Evolutionary conservation across 2,329 filamentous ascomycete species (phyloP).

Genomic region (Phoma sp.): DNA sequence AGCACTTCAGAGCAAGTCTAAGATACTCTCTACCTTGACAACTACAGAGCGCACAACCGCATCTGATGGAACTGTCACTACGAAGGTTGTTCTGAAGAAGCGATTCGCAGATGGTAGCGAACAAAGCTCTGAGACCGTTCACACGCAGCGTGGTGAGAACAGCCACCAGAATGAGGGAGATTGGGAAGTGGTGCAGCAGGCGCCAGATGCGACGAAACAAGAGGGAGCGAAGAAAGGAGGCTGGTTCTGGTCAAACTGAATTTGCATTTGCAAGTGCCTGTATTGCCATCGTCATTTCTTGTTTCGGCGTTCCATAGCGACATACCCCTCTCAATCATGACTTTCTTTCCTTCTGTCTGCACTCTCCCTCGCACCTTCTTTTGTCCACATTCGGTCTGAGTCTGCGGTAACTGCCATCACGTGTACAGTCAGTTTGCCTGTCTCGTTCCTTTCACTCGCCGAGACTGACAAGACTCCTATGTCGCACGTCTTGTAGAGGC

Average conservation of each 20-base stretch:
- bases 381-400: too few species aligned
- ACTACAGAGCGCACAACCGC: conserved; percentile 62
- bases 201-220: background rate
- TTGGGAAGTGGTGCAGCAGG: conserved; percentile 19
- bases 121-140: conserved; percentile 62
- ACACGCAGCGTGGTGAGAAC: conserved; percentile 48
- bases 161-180: conserved; percentile 3
- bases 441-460: too few species aligned
- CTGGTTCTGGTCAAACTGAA: conserved; percentile 42
- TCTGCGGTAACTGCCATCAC: too few species aligned
- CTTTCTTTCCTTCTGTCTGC: background rate
- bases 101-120: conserved; percentile 66
- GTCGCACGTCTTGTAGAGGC: too few species aligned
- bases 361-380: background rate
- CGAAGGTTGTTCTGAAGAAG: conserved; percentile 63
- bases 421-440: too few species aligned
- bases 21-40: conserved; percentile 62
- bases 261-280: background rate
- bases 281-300: too few species aligned
- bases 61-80: conserved; percentile 64
- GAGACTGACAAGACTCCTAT: too few species aligned
- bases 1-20: conserved; percentile 18
- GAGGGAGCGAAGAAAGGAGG: conserved; percentile 29
- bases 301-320: conserved; percentile 9
- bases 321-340: conserved; percentile 14